Percentiles rank a stretch among this genome's conserved stretches.
These are phyloP conservation scores for Paracoccidioides brasiliensis DNA, from an alignment of 2,329 filamentous ascomycete species.

Conservation along the genomic window DNA sequence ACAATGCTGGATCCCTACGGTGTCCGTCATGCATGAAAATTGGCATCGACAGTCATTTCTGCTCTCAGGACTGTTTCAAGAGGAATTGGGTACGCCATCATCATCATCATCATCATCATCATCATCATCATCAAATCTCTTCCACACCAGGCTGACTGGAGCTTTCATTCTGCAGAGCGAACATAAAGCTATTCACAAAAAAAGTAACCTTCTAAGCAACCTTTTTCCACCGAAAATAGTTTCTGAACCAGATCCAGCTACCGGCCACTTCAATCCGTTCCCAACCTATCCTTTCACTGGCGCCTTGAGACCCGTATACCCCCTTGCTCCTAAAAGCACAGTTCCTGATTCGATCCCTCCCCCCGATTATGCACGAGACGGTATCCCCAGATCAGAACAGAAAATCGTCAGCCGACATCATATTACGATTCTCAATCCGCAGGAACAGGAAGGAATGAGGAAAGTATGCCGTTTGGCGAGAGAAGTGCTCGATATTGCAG, in stretches of 20 bases:
- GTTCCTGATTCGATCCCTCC: constrained; percentile 69
- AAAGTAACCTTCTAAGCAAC: constrained; percentile 60
- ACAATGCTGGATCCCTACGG: constrained; percentile 73
- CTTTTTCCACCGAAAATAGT: constrained; percentile 66
- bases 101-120: constrained; percentile 4
- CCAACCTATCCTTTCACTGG: constrained; percentile 77
- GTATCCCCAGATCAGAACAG: constrained; percentile 55
- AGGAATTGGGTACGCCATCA: constrained; percentile 71
- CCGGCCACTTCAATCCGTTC: constrained; percentile 83
- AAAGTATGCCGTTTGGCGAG: constrained; percentile 77
- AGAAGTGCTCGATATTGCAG: constrained; percentile 87
- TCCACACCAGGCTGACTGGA: constrained; percentile 6
- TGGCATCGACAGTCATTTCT: constrained; percentile 87
- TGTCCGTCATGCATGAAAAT: constrained; percentile 92
- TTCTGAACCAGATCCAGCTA: constrained; percentile 84
- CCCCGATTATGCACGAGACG: constrained; percentile 80
- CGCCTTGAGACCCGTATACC: constrained; percentile 71
- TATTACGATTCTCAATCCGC: constrained; percentile 66
- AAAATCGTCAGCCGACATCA: constrained; percentile 60
- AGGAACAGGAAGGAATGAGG: constrained; percentile 77
- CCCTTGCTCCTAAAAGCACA: constrained; percentile 56
- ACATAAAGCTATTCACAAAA: constrained; percentile 78
- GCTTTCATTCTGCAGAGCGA: constrained; percentile 43
- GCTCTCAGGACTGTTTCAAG: constrained; percentile 98
- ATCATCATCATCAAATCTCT: constrained; percentile 4